Base-by-base conservation (phyloP, 495 filamentous ascomycete genomes). In the Hypoxylon subgilvum region DNA sequence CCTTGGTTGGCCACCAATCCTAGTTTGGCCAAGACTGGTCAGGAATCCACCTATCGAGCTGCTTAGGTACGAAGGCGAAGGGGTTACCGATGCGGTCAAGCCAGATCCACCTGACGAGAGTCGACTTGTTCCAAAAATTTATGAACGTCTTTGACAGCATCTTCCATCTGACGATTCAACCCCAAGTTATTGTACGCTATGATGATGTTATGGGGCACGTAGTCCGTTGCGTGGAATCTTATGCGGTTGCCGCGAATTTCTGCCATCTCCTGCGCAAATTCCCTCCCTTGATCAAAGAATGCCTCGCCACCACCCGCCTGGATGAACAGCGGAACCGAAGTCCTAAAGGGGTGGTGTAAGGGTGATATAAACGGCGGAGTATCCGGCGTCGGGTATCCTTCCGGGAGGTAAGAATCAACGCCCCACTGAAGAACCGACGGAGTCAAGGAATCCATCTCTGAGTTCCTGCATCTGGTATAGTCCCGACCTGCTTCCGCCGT, bases 341-440 rank as follows among this genome's bases (percentile, higher is more conserved):
- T 50, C 14, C 17, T 35, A 17, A 62, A 66, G 4, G 63, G 63
- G 36, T 62, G 57, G 4, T 58, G 36, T 9, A 62, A 16, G 2
- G 63, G 63, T 6, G 57, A 62, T 7, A 66, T 54, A 6, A 39
- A 66, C 3, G 57, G 21, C 5, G 13, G 9, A 12, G 28, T 45
- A 9, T 62, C 52, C 0, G 48, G 4, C 4, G 58, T 35, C 7
- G n/a, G 48, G 2, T 17, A 1, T 6, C n/a, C 17, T 13, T 53
- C 34, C 0, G 63, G 63, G 21, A 52, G 42, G 25, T 62, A 66
- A 7, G 38, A 25, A 1, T 58, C 21, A 7, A 35, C 63, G 6
- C 57, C 63, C 57, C 57, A 66, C 2, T 66, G 48, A 10, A 66
- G 52, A 13, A 66, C 4, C 0, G 42, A n/a, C 5, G 36, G 6